A percentile compares a stretch with the other conserved stretches of the same genome.
These are phyloP conservation scores for Boletus tomentosulus DNA, from an alignment of 768 basidiomycete genomes.

Conservation along the genomic window DNA sequence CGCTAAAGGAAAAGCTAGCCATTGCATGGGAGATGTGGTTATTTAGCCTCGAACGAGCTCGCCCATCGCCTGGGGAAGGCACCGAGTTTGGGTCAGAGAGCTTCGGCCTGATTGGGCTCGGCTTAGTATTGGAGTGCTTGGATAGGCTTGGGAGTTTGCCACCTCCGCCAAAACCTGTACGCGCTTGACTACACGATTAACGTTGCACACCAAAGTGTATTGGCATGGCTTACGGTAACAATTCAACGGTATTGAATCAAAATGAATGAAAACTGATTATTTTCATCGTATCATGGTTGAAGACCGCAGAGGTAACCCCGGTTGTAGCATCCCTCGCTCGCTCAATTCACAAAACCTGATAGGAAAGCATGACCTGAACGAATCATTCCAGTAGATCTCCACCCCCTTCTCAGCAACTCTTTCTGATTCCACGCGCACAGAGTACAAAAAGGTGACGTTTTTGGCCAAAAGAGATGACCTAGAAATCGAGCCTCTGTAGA, in stretches of 20 bases:
- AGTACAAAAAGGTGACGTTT: slow-evolving; percentile 14
- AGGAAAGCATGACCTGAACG: slow-evolving; percentile 9
- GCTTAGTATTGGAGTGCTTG: slow-evolving; percentile 55
- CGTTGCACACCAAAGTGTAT: not conserved
- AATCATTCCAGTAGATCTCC: slow-evolving; percentile 12
- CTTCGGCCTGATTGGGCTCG: slow-evolving; percentile 64
- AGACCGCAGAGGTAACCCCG: slow-evolving; percentile 17
- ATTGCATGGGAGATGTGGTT: slow-evolving; percentile 67
- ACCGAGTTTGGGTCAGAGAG: slow-evolving; percentile 52
- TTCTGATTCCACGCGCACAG: slow-evolving; percentile 1
- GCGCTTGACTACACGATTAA: not conserved
- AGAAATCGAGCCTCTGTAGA: not conserved
- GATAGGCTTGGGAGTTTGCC: slow-evolving; percentile 37
- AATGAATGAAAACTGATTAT: slow-evolving; percentile 3
- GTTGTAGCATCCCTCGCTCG: not conserved
- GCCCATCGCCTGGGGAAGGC: slow-evolving; percentile 12
- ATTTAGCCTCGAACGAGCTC: slow-evolving; percentile 41
- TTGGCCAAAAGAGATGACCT: not conserved
- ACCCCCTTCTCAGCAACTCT: not conserved
- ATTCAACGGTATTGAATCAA: not conserved
- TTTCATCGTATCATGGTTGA: not conserved
- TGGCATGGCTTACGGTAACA: slow-evolving; percentile 22
- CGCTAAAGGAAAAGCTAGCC: slow-evolving; percentile 39
- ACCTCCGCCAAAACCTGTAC: slow-evolving; percentile 11
- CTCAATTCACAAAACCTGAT: not conserved